Evolutionary conservation across 768 basidiomycete genomes (phyloP).

Genomic region (Rossbeevera mucosa): DNA sequence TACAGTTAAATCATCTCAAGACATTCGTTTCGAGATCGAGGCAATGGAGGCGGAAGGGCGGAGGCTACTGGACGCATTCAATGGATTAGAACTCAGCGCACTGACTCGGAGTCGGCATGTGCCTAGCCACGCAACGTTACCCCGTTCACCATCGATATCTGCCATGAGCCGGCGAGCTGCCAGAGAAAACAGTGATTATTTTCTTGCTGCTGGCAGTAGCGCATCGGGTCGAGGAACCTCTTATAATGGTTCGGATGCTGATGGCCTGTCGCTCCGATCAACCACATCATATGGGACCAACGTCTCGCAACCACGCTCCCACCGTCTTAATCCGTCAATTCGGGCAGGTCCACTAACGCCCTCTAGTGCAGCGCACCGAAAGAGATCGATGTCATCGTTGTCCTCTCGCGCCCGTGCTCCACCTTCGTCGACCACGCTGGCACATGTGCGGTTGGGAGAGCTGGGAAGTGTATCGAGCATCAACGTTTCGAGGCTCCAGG

Average conservation of each 20-base stretch:
- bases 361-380: slow-evolving; percentile 40
- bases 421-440: slow-evolving; percentile 32
- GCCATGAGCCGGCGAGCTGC: slow-evolving; percentile 22
- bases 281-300: slow-evolving; percentile 48
- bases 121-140: slow-evolving; percentile 19
- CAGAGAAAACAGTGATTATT: slow-evolving; percentile 24
- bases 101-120: slow-evolving; percentile 39
- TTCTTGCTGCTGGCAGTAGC: slow-evolving; percentile 21
- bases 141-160: slow-evolving; percentile 30
- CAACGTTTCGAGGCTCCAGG: slow-evolving; percentile 47
- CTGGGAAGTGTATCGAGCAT: slow-evolving; percentile 40
- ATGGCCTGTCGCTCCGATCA: slow-evolving; percentile 51
- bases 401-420: slow-evolving; percentile 41
- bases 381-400: slow-evolving; percentile 60
- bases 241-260: slow-evolving; percentile 38
- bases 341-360: slow-evolving; percentile 31
- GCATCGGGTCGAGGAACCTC: slow-evolving; percentile 30
- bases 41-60: slow-evolving; percentile 67
- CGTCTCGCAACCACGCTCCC: slow-evolving; percentile 44
- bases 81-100: slow-evolving; percentile 68
- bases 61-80: slow-evolving; percentile 74
- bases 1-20: slow-evolving; percentile 51
- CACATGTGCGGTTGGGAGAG: slow-evolving; percentile 28
- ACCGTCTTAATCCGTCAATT: slow-evolving; percentile 36
- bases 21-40: slow-evolving; percentile 63